Base-by-base conservation (phyloP, 1,284 basidiomycete species). In the Volvariella volvacea region DNA sequence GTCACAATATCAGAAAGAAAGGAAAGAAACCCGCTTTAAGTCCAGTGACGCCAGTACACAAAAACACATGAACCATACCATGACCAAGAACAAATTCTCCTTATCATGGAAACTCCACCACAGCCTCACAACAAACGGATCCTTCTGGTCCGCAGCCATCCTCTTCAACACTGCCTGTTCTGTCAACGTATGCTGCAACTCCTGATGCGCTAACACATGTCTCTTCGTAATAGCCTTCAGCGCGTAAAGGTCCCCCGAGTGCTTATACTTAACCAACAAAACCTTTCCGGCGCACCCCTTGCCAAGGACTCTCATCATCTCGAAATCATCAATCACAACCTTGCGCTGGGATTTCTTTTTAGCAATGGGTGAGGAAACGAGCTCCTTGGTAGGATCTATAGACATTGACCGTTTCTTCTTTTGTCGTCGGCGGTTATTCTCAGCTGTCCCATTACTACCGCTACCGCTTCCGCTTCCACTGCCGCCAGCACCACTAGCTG, bases 241-340 rank as follows among this genome's bases (percentile, higher is more conserved):
- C 22, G 94, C 94, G 62, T 88, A 93, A 41, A 95, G 66, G 46
- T 82, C 76, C 34, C 75, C 55, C 15, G 81, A 80, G 10, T 69
- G 67, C 62, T 85, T 86, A 60, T 93, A 82, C 56, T 81, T 77
- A 43, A 94, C 92, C 44, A 95, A 77, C 38, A 95, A 66, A 9
- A 94, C 92, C 64, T 95, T 94, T 41, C 93, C 94, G 1, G 94
- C 93, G 57, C 93, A 97, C 1, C 94, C 95, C 66, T 94, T 96
- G 12, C 94, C 94, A 4, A 98, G 71, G 15, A 97, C 94, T 19
- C 92, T 78, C 74, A 96, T 86, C 77, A 97, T 90, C 67, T 97
- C 91, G 62, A 97, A 97, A 66, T 97, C 93, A 54, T 92, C 80
- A 48, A 98, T 75, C 38, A 71, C 68, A 22, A 88, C 85, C 61